Evolutionary conservation across 129 eudicot genomes (phyloP).

Genomic region (Scalesia atractyloides): DNA sequence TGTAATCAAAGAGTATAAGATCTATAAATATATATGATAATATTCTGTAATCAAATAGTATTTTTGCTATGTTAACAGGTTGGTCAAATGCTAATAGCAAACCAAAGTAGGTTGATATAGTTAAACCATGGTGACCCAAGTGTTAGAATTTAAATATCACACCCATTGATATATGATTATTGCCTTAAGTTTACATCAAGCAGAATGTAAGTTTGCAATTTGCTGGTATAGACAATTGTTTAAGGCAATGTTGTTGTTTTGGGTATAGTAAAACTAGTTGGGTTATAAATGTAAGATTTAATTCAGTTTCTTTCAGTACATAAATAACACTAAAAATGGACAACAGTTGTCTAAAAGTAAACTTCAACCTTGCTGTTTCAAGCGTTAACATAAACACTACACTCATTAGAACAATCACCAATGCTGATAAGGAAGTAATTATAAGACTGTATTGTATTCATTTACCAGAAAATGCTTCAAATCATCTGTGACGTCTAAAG

Average conservation of each 20-base stretch:
- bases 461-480: conserved; percentile 90
- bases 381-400: not conserved
- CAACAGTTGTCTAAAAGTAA: conserved; percentile 4
- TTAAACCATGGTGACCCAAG: conserved; percentile 10
- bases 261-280: conserved; percentile 6
- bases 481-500: conserved; percentile 92
- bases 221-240: conserved; percentile 6
- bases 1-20: conserved; percentile 25
- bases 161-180: not conserved
- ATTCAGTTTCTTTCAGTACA: not conserved
- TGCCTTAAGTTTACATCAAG: conserved; percentile 1
- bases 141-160: not conserved
- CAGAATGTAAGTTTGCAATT: conserved; percentile 14
- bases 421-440: conserved; percentile 6
- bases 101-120: conserved; percentile 5
- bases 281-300: not conserved
- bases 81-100: not conserved
- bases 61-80: not conserved
- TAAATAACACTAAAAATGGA: conserved; percentile 4
- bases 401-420: conserved; percentile 7
- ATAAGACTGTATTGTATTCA: not conserved
- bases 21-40: not conserved
- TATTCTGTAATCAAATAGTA: no score
- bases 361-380: not conserved
- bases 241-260: conserved; percentile 1